Conservation (phyloP, 2,329 filamentous ascomycete genomes). For the Sporothrix pallida region DNA sequence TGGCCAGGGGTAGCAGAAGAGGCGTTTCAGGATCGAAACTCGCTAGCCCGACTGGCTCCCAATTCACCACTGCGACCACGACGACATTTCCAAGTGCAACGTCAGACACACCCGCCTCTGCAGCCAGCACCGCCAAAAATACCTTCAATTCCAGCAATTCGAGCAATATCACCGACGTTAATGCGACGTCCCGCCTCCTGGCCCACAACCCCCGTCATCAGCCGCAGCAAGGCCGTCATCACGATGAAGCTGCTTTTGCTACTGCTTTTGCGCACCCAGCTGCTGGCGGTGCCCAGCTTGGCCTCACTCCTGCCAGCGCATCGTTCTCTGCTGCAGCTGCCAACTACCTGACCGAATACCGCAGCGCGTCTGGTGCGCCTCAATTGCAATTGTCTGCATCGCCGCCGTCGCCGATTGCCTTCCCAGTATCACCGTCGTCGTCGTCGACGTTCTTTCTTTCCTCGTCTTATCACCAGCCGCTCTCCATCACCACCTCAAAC, state of each 20-base stretch:
- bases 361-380: constrained; percentile 12
- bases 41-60: constrained; percentile 39
- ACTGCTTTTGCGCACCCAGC: constrained; percentile 4
- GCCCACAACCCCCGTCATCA: constrained; percentile 32
- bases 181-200: constrained; percentile 44
- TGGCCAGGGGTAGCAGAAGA: constrained; percentile 47
- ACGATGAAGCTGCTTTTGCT: constrained; percentile 21
- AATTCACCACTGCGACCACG: constrained; percentile 43
- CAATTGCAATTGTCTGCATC: constrained; percentile 33
- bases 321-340: constrained; percentile 33
- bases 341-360: constrained; percentile 23
- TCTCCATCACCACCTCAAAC: constrained; percentile 28
- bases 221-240: constrained; percentile 38
- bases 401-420: constrained; percentile 24
- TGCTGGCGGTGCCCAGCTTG: constrained; percentile 19
- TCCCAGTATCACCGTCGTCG: constrained; percentile 25
- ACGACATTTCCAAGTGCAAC: constrained; percentile 47
- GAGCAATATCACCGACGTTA: constrained; percentile 47
- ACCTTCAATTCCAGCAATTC: constrained; percentile 5
- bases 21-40: constrained; percentile 56
- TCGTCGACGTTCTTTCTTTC: constrained; percentile 26
- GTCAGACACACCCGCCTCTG: constrained; percentile 41
- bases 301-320: constrained; percentile 31
- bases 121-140: constrained; percentile 22
- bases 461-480: constrained; percentile 27